A percentile compares a stretch with the other conserved stretches of the same genome.
Evolutionary conservation across 1,284 basidiomycete species (phyloP).

Genomic region (Ustilago shanxiensis): DNA sequence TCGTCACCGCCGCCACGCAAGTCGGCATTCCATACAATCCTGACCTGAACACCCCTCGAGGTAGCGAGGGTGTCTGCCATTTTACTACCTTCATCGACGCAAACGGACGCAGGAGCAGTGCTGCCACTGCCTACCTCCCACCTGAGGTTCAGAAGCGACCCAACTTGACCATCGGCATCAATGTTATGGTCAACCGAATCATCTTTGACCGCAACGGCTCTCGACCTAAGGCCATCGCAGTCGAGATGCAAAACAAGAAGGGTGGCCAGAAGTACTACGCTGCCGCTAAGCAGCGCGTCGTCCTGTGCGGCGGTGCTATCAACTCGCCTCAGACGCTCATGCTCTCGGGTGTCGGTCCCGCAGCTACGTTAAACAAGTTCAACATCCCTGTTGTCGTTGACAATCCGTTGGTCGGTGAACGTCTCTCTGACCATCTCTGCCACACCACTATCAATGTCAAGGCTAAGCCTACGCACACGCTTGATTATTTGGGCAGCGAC

Average conservation of each 20-base stretch:
- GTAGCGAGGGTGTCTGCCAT: slow-evolving; percentile 51
- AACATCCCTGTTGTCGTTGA: slow-evolving; percentile 49
- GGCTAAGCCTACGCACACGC: slow-evolving; percentile 43
- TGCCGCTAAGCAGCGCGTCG: slow-evolving; percentile 71
- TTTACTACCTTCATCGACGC: slow-evolving; percentile 61
- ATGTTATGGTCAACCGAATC: slow-evolving; percentile 53
- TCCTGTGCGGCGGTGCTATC: slow-evolving; percentile 71
- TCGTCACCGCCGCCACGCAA: slow-evolving; percentile 50
- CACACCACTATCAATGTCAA: slow-evolving; percentile 28
- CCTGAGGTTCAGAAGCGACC: slow-evolving; percentile 49
- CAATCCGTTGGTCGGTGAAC: slow-evolving; percentile 55
- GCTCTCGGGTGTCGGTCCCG: slow-evolving; percentile 77
- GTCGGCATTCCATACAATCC: slow-evolving; percentile 53
- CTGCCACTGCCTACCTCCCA: slow-evolving; percentile 58
- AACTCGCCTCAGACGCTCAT: slow-evolving; percentile 76
- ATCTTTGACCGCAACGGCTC: slow-evolving; percentile 50
- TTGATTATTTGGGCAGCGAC: slow-evolving; percentile 48
- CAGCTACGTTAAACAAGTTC: slow-evolving; percentile 40
- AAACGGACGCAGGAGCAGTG: slow-evolving; percentile 52
- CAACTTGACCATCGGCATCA: slow-evolving; percentile 58
- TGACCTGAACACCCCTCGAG: slow-evolving; percentile 54
- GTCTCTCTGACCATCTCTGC: slow-evolving; percentile 63
- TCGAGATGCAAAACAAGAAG: slow-evolving; percentile 52
- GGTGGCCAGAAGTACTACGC: slow-evolving; percentile 48
- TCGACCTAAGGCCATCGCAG: slow-evolving; percentile 53